Conservation (phyloP, 106 monocot species). For the Dioscorea dumetorum region DNA sequence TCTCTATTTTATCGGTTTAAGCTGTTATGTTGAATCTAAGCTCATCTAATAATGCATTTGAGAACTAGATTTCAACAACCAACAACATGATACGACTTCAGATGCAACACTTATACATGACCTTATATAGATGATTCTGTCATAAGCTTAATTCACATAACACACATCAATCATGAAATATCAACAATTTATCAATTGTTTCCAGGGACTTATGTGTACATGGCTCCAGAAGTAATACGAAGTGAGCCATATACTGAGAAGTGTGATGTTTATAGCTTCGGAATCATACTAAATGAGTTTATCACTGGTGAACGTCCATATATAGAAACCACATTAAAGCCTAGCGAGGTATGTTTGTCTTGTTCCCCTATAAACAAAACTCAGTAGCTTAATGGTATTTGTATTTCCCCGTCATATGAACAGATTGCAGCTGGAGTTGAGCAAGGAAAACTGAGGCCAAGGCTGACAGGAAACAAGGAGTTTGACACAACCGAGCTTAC, state of each 20-base stretch:
- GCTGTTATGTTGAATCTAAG: too few species aligned
- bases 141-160: too few species aligned
- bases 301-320: constrained; percentile 37
- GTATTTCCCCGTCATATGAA: not conserved
- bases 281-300: constrained; percentile 37
- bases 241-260: constrained; percentile 45
- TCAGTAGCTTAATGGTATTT: not conserved
- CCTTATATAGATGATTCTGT: too few species aligned
- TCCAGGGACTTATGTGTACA: constrained; percentile 42
- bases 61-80: too few species aligned
- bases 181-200: not conserved
- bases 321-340: constrained; percentile 20
- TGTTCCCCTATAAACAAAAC: not conserved
- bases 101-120: too few species aligned
- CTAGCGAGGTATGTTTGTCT: constrained; percentile 18
- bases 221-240: constrained; percentile 47
- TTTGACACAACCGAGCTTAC: constrained; percentile 6
- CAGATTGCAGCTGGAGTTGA: constrained; percentile 40
- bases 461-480: constrained; percentile 18
- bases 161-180: too few species aligned
- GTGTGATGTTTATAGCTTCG: constrained; percentile 50
- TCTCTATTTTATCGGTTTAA: too few species aligned
- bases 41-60: too few species aligned
- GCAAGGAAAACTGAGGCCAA: constrained; percentile 28
- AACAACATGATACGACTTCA: too few species aligned